Percentiles rank a stretch among this genome's conserved stretches.
phyloP scores from a whole-genome alignment of 2,329 filamentous ascomycete species.

The Dactylonectria macrodidyma region DNA sequence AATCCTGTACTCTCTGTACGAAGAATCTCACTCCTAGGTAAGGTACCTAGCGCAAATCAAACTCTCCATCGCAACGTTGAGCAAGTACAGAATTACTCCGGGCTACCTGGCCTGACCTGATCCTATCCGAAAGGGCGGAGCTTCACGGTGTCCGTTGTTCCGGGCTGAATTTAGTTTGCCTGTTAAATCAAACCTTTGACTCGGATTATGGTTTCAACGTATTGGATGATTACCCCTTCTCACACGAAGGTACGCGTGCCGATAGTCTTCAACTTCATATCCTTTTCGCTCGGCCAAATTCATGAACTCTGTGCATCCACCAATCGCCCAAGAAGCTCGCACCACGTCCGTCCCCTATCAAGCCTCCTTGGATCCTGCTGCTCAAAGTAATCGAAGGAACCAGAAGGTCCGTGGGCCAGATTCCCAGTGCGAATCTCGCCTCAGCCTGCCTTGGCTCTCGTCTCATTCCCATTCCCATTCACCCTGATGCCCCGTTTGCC shows the following conservation, averaged over 20 bases:
- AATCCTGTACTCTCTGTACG: background rate
- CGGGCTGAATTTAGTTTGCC: background rate
- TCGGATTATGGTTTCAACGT: background rate
- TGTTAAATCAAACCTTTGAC: background rate
- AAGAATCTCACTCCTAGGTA: background rate
- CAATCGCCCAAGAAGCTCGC: constrained; percentile 25
- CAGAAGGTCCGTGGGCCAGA: constrained; percentile 24
- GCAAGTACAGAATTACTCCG: background rate
- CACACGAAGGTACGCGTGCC: background rate
- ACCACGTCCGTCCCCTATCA: background rate
- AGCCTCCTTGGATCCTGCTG: background rate
- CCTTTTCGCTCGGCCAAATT: constrained; percentile 22
- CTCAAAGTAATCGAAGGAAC: constrained; percentile 25
- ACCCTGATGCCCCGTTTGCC: constrained; percentile 22
- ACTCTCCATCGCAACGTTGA: background rate
- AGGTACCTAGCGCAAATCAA: too few species aligned
- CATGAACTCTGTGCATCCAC: constrained; percentile 15
- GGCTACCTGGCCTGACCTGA: background rate
- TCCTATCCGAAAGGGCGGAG: background rate
- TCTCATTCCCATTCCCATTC: constrained; percentile 20
- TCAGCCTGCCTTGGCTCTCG: constrained; percentile 2
- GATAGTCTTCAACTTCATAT: constrained; percentile 10
- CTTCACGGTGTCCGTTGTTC: background rate
- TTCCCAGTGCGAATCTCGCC: constrained; percentile 23
- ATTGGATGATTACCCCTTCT: background rate